Percentiles rank a stretch among this genome's conserved stretches.
phyloP scores from a whole-genome alignment of 768 basidiomycete species.

The Galerina sulciceps region DNA sequence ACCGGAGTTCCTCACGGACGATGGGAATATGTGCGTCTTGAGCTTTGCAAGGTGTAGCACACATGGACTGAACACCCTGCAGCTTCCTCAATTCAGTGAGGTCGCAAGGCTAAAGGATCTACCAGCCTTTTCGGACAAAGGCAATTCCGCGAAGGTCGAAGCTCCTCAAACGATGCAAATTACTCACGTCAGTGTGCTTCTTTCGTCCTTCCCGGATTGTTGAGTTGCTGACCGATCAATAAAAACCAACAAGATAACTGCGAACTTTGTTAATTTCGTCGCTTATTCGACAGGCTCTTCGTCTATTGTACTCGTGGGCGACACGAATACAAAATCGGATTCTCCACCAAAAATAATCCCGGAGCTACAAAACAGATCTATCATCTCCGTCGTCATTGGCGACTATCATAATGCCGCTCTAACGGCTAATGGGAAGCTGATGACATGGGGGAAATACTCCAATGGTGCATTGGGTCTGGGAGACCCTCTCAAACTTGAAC shows the following conservation, averaged over 20 bases:
- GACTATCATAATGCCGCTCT: slow-evolving; percentile 93
- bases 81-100: slow-evolving; percentile 82
- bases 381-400: slow-evolving; percentile 89
- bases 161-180: slow-evolving; percentile 59
- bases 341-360: slow-evolving; percentile 67
- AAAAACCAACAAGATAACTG: slow-evolving; percentile 66
- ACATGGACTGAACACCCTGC: slow-evolving; percentile 7
- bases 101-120: slow-evolving; percentile 50
- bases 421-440: slow-evolving; percentile 72
- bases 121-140: slow-evolving; percentile 42
- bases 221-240: slow-evolving; percentile 14
- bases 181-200: slow-evolving; percentile 68
- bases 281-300: slow-evolving; percentile 75
- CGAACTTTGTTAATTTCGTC: slow-evolving; percentile 81
- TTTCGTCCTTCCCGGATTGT: slow-evolving; percentile 6
- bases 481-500: slow-evolving; percentile 58
- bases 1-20: slow-evolving; percentile 36
- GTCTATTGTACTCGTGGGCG: slow-evolving; percentile 79
- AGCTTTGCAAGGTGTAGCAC: slow-evolving; percentile 2
- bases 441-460: slow-evolving; percentile 83
- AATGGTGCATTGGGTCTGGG: slow-evolving; percentile 87
- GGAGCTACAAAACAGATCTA: slow-evolving; percentile 71
- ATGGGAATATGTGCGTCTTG: slow-evolving; percentile 76
- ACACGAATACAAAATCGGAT: slow-evolving; percentile 44
- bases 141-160: slow-evolving; percentile 29